Base-by-base conservation (phyloP, 768 basidiomycete genomes). In the Tricholoma furcatifolium region DNA sequence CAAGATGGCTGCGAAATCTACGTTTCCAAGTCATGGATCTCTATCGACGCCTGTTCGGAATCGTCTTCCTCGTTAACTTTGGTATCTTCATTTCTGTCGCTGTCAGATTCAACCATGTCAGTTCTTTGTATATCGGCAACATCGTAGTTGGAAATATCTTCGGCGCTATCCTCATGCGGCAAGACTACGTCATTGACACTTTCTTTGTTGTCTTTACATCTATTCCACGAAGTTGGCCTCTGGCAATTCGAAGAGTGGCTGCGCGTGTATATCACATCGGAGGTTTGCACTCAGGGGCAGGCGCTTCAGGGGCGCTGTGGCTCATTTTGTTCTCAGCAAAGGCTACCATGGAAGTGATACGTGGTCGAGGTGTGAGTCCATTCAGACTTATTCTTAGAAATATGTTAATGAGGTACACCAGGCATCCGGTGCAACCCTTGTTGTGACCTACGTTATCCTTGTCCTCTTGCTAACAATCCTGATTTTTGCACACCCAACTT, bases 241-340 rank as follows among this genome's bases (percentile, higher is more conserved):
- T 84, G 39, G 62, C 70, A 20, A 81, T 84, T 47, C 77, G 83
- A 45, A 70, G 79, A 21, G 68, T 81, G 14, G 75, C 73, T 58
- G 83, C 80, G 18, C 72, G 81, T 32, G 82, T 83, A 1, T 84
- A 83, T 54, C 79, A 81, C 48, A 82, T 83, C 36, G 83, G 83
- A 21, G 83, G 83, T 58, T 66, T 83, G 23, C 83, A 84, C 60
- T 82, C 80, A 8, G 82, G 81, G 12, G 77, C 74, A 59, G 82
- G 76, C 14, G 71, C 78, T 14, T 81, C 81, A n/a, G 81, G 80
- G 1, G 64, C 77, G 0, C 66, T 81, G 0, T 84, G 83, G 83
- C 61, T 83, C 15, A 68, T 74, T 34, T 62, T 78, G 1, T 79
- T 81, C 60, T 70, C 76, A 31, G 76, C 65, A 14, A 75, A 78